Percentiles rank a stretch among this genome's conserved stretches.
These are phyloP conservation scores for Taphrina wiesneri DNA, from an alignment of 1,139 yeast species.

Conservation along the genomic window DNA sequence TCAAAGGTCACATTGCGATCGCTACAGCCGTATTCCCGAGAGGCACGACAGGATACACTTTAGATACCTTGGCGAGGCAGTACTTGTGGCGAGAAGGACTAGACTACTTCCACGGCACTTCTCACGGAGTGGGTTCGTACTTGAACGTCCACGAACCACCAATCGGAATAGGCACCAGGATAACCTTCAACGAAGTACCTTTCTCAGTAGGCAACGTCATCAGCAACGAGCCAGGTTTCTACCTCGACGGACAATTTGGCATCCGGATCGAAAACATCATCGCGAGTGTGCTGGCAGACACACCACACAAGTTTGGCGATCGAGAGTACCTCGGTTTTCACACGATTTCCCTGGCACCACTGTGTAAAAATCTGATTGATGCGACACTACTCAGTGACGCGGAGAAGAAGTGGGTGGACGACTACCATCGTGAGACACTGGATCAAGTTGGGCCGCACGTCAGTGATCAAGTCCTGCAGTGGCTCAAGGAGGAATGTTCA, in stretches of 20 bases:
- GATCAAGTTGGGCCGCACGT: constrained; percentile 51
- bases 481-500: constrained; percentile 28
- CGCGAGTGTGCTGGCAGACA: constrained; percentile 57
- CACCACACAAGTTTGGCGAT: constrained; percentile 51
- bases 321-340: constrained; percentile 71
- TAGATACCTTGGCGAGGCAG: constrained; percentile 90
- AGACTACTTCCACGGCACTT: constrained; percentile 95
- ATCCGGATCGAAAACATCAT: constrained; percentile 85
- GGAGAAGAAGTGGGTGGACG: constrained; percentile 69
- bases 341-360: constrained; percentile 79
- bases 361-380: constrained; percentile 69
- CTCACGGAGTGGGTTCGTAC: constrained; percentile 94
- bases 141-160: constrained; percentile 97
- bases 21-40: constrained; percentile 80
- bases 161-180: constrained; percentile 76
- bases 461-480: neutral
- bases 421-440: constrained; percentile 67
- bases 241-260: constrained; percentile 90
- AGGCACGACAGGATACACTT: constrained; percentile 76
- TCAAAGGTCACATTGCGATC: constrained; percentile 86
- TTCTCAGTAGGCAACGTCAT: constrained; percentile 73
- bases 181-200: constrained; percentile 44
- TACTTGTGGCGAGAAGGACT: constrained; percentile 80
- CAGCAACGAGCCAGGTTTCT: constrained; percentile 95
- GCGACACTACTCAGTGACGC: constrained; percentile 56